Evolutionary conservation across 2,329 filamentous ascomycete genomes (phyloP), one percentile per base, ranked within the genome.

Genomic region (Colletotrichum eleusines): DNA sequence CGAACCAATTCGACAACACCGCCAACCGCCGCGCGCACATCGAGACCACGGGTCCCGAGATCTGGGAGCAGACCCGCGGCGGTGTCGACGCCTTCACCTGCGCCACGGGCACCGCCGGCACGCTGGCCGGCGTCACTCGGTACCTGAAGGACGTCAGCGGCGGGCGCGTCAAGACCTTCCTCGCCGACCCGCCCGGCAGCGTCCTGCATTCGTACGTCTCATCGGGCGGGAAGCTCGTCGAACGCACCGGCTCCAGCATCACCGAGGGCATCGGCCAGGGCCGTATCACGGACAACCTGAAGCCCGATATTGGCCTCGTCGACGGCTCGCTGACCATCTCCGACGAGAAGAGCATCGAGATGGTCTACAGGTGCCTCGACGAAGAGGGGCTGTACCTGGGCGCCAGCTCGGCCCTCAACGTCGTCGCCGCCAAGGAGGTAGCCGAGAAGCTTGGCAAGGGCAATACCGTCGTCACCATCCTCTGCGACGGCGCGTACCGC

Each of bases 211-310:
- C 92, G 72, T 98, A 98, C 84, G 92, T 99, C 75, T 88, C 89
- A 71, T 95, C 92, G 20, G 94, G 94, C 16, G 95, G 95, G 48
- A 92, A 92, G 79, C 85, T 98, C 65, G 85, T 85, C n/a, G 95
- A 98, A 78, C 88, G 96, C 61, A 84, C 85, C 3, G 96, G 96
- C 12, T 91, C 92, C 65, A 96, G 92, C 78, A 98, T 99, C 82
- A 99, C 96, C 3, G 96, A 99, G 84, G 96, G 96, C 31, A 99
- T 99, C 77, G 96, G 96, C 26, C 96, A 98, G 84, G 96, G 96
- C 46, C 92, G 96, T 63, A 89, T 99, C 62, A 99, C 96, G n/a
- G 94, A 97, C 78, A 99, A 99, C 82, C 84, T 99, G 74, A 86
- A 89, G 81, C 93, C 92, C 5, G 96, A 99, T 77, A 88, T 99